These are phyloP conservation scores for Cladosporium sp. DNA, from an alignment of 2,329 filamentous ascomycete species.

Conservation along the genomic window DNA sequence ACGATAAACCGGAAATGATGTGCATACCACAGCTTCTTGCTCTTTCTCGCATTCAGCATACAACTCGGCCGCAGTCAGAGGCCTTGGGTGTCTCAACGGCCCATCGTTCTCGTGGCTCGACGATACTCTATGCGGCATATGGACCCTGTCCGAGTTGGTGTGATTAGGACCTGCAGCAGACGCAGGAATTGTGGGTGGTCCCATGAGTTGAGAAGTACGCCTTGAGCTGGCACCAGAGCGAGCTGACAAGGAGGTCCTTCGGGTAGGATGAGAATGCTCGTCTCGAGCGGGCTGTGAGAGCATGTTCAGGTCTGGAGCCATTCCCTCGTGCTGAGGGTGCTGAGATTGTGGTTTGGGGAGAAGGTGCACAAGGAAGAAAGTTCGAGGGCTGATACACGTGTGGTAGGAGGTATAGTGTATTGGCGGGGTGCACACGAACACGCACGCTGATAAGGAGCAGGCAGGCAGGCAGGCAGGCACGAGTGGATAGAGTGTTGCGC, in stretches of 20 bases:
- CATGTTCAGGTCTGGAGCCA: constrained; percentile 53
- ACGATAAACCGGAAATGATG: too few species aligned
- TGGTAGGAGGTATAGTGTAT: neutral
- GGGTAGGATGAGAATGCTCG: constrained; percentile 38
- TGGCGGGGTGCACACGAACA: neutral
- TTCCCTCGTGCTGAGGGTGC: constrained; percentile 28
- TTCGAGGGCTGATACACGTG: neutral
- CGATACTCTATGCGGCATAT: constrained; percentile 23
- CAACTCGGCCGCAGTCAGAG: constrained; percentile 83
- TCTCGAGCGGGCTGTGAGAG: constrained; percentile 42
- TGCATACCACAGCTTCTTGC: constrained; percentile 81
- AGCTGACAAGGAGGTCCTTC: constrained; percentile 29
- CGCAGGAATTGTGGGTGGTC: constrained; percentile 21
- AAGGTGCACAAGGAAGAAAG: neutral
- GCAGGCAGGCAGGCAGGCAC: neutral
- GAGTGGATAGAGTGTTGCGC: constrained; percentile 4
- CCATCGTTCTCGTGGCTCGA: constrained; percentile 27
- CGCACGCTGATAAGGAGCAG: constrained; percentile 10
- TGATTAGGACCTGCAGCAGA: constrained; percentile 20
- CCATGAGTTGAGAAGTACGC: constrained; percentile 46
- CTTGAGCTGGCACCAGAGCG: constrained; percentile 41
- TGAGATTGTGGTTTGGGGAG: neutral
- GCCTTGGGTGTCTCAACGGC: constrained; percentile 81
- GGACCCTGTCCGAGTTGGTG: constrained; percentile 10
- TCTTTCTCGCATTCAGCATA: constrained; percentile 91